Evolutionary conservation across 345 rosid species (phyloP), one percentile per base, ranked within the genome.

Genomic region (Populus deltoides): DNA sequence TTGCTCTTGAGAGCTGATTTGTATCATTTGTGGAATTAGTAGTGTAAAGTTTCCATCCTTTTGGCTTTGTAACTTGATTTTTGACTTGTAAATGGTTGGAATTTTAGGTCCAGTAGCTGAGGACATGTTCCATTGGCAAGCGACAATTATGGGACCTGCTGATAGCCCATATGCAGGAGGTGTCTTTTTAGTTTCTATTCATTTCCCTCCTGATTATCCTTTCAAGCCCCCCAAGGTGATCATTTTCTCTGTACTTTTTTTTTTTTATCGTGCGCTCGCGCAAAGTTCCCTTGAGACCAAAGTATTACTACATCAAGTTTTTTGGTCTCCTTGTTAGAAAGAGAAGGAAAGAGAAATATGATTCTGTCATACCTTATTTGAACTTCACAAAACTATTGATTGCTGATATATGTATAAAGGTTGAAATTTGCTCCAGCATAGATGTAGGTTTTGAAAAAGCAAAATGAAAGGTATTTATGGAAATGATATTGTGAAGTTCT

Each of bases 121-220:
- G 45, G 88, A 86, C 65, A 86, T 86, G 86, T 83, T 85, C 61
- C 85, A 85, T 55, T 84, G 87, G 85, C 87, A 85, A 79, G 87
- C 87, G 25, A 85, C 87, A 2, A 85, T 85, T 33, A 86, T 86
- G 88, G 88, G 88, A 12, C 88, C 88, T 11, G 22, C 82, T 49
- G 88, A 85, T 73, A 83, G 88, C 73, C 88, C 88, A 0, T 86
- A 83, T 39, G 74, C 86, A 0, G 88, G 86, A 5, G 87, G 87
- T 8, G 82, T 85, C 68, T 85, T 85, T 24, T 76, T 85, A 2
- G 83, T 85, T 76, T 80, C 87, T 41, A 85, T 85, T 78, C 87
- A 85, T 71, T 85, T 85, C 33, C 87, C 85, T 53, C 83, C 87
- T 12, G 87, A 85, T 75, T 85, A 85, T 65, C 85, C 85, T 31